Conservation (phyloP, 169 alveolate species). For the Eimeria tenella region DNA sequence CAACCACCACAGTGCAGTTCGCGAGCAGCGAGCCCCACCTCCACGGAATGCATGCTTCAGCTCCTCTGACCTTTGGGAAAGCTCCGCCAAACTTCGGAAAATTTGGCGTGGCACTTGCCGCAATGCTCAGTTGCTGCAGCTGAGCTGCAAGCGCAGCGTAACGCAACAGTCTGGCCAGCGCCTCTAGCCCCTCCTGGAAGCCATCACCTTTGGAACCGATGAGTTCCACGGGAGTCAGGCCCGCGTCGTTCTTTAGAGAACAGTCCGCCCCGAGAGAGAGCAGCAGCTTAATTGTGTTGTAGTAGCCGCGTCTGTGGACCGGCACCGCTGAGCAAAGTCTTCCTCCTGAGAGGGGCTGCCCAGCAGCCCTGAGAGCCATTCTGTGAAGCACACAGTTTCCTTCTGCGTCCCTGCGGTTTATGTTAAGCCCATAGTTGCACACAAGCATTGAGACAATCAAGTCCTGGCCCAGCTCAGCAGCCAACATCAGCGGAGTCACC, state of each 20-base stretch:
- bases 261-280: slow-evolving; percentile 84
- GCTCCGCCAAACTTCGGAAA: not conserved
- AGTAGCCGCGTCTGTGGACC: not conserved
- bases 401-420: slow-evolving; percentile 86
- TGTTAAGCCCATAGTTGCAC: slow-evolving; percentile 86
- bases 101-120: not conserved
- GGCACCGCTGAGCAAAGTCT: not conserved
- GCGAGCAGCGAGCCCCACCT: slow-evolving; percentile 64
- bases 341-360: not conserved
- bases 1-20: slow-evolving; percentile 58
- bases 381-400: slow-evolving; percentile 90
- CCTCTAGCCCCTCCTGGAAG: slow-evolving; percentile 32
- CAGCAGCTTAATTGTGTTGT: slow-evolving; percentile 59
- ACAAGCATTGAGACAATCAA: slow-evolving; percentile 85
- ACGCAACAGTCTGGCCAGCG: not conserved
- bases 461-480: slow-evolving; percentile 89
- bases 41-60: slow-evolving; percentile 23
- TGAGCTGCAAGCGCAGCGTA: slow-evolving; percentile 10
- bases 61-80: not conserved
- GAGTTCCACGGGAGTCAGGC: slow-evolving; percentile 81
- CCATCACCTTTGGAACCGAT: not conserved
- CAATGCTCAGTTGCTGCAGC: not conserved
- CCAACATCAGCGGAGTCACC: slow-evolving; percentile 91
- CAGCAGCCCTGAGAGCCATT: slow-evolving; percentile 79
- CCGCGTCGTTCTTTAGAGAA: slow-evolving; percentile 80